Base-by-base conservation (phyloP, 1,284 basidiomycete species). In the Tylopilus sp. region DNA sequence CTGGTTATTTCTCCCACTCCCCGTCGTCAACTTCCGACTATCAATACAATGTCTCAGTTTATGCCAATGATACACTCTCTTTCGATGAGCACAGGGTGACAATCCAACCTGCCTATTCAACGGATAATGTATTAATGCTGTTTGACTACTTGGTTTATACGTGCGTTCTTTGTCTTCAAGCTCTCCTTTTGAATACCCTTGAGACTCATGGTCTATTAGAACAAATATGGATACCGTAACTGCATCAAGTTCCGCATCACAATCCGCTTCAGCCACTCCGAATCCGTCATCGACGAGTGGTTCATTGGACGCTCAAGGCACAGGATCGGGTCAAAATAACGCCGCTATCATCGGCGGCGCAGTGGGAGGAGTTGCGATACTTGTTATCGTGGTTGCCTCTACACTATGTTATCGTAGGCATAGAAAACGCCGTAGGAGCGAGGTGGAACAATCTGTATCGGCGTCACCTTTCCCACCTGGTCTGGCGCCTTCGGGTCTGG, bases 41-140 rank as follows among this genome's bases (percentile, higher is more conserved):
- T 41, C n/a, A 64, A 36, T 72, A 72, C 56, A 67, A 70, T 19
- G 63, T 69, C 6, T 49, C 63, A 1, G 67, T 71, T 9, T 71
- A 62, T 26, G 36, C 38, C 29, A 70, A 69, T 53, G 24, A 52
- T 6, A 41, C 55, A 1, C 3, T 71, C 44, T 7, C 16, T 7
- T 38, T 5, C 6, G 59, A 67, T 4, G 0, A 53, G 32, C 71
- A 73, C 29, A 41, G 1, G n/a, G 58, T 71, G 61, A 4, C 22
- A n/a, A 52, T 71, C 36, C 19, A 54, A 10, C 61, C 69, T 1
- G 18, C 44, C 32, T 24, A 36, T 22, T 3, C 32, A 0, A 41
- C 15, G 22, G 41, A 56, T n/a, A 13, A 12, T 4, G 36, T 39
- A n/a, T 29, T 56, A 38, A 56, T 56, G 22, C 8, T 56, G 18